These are phyloP conservation scores for Gossypium schwendimanii DNA, from an alignment of 441 rosid genomes.

Conservation along the genomic window DNA sequence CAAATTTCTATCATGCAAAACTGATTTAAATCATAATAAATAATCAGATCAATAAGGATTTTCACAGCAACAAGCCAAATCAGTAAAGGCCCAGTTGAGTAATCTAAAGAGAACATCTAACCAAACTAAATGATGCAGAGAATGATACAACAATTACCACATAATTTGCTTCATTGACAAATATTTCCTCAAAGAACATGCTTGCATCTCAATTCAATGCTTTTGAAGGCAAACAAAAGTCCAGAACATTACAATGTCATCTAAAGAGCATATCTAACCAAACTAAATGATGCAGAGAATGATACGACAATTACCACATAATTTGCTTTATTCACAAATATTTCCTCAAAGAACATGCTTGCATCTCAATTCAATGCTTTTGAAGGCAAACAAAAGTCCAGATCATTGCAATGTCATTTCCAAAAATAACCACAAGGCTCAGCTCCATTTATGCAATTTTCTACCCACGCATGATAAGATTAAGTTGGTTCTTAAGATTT, in stretches of 20 bases:
- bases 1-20: not conserved
- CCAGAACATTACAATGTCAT: not conserved
- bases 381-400: not conserved
- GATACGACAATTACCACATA: not conserved
- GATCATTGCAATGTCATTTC: not conserved
- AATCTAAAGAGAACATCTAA: not conserved
- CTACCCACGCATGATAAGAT: not conserved
- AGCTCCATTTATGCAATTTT: not conserved
- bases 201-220: not conserved
- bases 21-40: not conserved
- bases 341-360: not conserved
- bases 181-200: not conserved
- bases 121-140: not conserved
- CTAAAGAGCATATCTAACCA: not conserved
- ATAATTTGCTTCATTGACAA: constrained; percentile 1
- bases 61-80: not conserved
- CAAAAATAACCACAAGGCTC: not conserved
- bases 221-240: not conserved
- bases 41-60: not conserved
- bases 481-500: not conserved
- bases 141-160: not conserved
- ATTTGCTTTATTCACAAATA: not conserved
- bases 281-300: not conserved
- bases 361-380: not conserved
- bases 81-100: not conserved